Evolutionary conservation across 257 asterid genomes (phyloP).

Genomic region (Capsicum baccatum): DNA sequence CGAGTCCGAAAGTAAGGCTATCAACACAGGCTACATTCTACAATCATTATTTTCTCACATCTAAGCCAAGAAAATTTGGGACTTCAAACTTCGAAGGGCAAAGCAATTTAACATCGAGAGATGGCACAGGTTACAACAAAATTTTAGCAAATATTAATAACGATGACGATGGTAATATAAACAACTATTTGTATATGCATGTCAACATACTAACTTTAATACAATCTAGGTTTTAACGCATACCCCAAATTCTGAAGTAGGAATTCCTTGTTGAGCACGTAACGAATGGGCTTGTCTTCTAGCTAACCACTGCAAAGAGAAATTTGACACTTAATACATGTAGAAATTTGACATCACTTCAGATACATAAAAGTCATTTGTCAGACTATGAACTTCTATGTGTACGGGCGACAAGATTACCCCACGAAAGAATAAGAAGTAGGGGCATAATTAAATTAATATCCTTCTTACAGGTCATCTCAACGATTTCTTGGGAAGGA

Average conservation of each 20-base stretch:
- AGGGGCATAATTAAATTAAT: background rate
- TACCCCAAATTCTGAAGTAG: constrained; percentile 95
- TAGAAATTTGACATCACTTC: background rate
- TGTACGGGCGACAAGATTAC: background rate
- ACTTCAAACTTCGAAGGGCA: background rate
- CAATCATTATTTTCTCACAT: background rate
- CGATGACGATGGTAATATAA: background rate
- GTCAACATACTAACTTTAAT: background rate
- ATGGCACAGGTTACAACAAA: background rate
- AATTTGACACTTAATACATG: background rate
- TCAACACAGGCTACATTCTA: background rate
- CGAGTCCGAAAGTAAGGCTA: background rate
- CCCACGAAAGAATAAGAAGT: constrained; percentile 14
- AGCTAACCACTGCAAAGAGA: constrained; percentile 72
- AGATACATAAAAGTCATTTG: constrained; percentile 4
- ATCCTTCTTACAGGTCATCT: background rate
- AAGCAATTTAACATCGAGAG: background rate
- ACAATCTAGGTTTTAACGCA: constrained; percentile 40
- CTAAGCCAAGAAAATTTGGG: background rate
- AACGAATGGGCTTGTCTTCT: constrained; percentile 86
- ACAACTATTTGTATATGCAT: background rate
- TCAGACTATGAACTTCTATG: background rate
- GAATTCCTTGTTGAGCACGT: constrained; percentile 96
- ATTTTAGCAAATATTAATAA: background rate
- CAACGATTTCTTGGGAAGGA: background rate